Conservation (phyloP, 2,329 filamentous ascomycete genomes). For the Pseudogymnoascus pannorum region DNA sequence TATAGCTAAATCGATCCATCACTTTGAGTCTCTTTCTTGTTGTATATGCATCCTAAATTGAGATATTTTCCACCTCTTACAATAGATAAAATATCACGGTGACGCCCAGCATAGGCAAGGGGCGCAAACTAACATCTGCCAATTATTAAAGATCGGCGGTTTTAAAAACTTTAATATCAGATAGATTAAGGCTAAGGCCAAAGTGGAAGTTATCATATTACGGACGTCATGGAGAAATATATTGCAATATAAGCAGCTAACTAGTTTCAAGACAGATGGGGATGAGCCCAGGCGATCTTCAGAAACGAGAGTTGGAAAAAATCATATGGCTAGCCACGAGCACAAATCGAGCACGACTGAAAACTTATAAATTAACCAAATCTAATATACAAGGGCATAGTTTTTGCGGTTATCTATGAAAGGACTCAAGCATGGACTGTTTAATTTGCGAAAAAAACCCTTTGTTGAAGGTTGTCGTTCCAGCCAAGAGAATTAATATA, state of each 20-base stretch:
- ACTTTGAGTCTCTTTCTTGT: background rate
- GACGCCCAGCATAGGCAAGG: background rate
- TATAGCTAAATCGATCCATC: background rate
- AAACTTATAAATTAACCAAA: background rate
- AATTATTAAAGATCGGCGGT: background rate
- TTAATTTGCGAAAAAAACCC: background rate
- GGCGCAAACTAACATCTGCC: background rate
- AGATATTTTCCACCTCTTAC: background rate
- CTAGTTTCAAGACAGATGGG: background rate
- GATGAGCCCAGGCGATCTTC: background rate
- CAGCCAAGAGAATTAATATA: constrained; percentile 1
- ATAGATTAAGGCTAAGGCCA: background rate
- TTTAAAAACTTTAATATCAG: constrained; percentile 2
- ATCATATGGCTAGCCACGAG: background rate
- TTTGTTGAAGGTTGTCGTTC: background rate
- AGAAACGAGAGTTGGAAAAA: background rate
- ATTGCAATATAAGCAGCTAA: background rate
- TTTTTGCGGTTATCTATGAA: background rate
- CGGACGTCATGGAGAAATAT: background rate
- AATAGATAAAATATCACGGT: background rate
- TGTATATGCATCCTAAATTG: background rate
- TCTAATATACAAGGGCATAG: background rate
- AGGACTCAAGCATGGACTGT: background rate
- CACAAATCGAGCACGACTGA: background rate
- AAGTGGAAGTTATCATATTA: background rate